Conservation (phyloP, 2,329 filamentous ascomycete species). For the Colletotrichum sansevieriae region DNA sequence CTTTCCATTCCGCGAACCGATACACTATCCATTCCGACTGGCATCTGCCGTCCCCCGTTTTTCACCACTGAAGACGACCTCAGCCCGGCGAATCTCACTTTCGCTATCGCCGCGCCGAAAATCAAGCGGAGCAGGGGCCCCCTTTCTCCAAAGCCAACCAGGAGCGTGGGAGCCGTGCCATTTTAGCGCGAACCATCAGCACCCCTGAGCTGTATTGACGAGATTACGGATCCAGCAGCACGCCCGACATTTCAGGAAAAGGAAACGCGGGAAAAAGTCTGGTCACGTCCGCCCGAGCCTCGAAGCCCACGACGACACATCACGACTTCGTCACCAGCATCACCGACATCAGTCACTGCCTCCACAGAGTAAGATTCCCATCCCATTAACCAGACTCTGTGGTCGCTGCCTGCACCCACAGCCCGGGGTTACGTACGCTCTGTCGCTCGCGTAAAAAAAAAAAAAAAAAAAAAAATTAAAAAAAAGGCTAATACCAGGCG, state of each 20-base stretch:
- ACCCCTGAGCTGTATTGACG: slow-evolving; percentile 37
- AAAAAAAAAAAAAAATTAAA: slow-evolving; percentile 39
- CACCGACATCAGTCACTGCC: slow-evolving; percentile 18
- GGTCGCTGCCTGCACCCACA: slow-evolving; percentile 4
- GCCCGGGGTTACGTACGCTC: slow-evolving; percentile 23
- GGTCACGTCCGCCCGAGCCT: slow-evolving; percentile 6
- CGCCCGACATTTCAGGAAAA: slow-evolving; percentile 8
- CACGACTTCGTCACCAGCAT: slow-evolving; percentile 21
- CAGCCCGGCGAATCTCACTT: slow-evolving; percentile 12
- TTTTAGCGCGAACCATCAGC: slow-evolving; percentile 32
- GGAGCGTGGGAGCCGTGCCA: slow-evolving; percentile 23
- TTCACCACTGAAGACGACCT: no score
- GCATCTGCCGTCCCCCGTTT: slow-evolving; percentile 4
- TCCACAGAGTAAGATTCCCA: slow-evolving; percentile 3
- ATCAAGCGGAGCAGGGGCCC: slow-evolving; percentile 17
- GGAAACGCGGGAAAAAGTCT: slow-evolving; percentile 14
- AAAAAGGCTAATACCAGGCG: slow-evolving; percentile 36
- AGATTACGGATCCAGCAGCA: slow-evolving; percentile 37
- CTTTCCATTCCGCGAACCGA: not conserved
- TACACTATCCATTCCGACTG: not conserved
- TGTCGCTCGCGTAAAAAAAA: slow-evolving; percentile 21
- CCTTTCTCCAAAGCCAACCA: slow-evolving; percentile 27
- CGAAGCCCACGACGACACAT: slow-evolving; percentile 11
- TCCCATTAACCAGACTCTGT: not conserved
- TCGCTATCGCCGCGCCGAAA: not conserved